Evolutionary conservation across 83 land plant species (phyloP).

Genomic region (Picea mariana): DNA sequence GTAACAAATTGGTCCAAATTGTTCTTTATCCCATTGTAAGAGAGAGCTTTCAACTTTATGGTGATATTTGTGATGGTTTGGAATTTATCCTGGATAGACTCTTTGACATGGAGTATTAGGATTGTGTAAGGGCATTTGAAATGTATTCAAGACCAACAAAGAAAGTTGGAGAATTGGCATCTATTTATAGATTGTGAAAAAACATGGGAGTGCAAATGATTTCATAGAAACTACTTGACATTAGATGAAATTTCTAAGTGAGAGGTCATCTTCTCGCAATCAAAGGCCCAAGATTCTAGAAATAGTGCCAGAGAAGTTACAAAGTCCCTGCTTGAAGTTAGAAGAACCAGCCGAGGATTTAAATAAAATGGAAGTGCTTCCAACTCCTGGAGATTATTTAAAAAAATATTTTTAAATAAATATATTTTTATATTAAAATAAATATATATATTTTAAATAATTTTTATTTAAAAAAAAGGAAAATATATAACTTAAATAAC

Average conservation of each 20-base stretch:
- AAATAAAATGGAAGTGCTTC: constrained; percentile 26
- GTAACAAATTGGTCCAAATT: constrained; percentile 33
- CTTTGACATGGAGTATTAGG: constrained; percentile 53
- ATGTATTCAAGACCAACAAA: constrained; percentile 41
- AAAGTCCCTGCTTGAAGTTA: background rate
- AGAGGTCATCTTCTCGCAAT: constrained; percentile 12
- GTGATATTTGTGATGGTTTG: constrained; percentile 40
- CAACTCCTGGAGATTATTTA: background rate
- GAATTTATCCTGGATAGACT: constrained; percentile 38
- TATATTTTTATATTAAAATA: too few species aligned
- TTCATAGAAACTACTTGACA: constrained; percentile 36
- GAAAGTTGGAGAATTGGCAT: constrained; percentile 37
- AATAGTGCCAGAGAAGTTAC: background rate
- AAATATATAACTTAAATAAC: too few species aligned
- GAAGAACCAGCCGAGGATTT: constrained; percentile 2
- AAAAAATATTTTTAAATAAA: too few species aligned
- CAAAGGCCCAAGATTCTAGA: constrained; percentile 3
- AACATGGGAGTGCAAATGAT: constrained; percentile 38
- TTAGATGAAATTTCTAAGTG: constrained; percentile 37
- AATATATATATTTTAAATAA: too few species aligned
- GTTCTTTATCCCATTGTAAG: constrained; percentile 35
- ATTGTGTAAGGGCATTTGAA: constrained; percentile 40
- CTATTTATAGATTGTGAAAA: constrained; percentile 34
- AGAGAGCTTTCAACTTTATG: constrained; percentile 51
- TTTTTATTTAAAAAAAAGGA: too few species aligned